Percentiles rank a stretch among this genome's conserved stretches.
Conservation (phyloP, 2,329 filamentous ascomycete genomes). For the Remersonia thermophila region DNA sequence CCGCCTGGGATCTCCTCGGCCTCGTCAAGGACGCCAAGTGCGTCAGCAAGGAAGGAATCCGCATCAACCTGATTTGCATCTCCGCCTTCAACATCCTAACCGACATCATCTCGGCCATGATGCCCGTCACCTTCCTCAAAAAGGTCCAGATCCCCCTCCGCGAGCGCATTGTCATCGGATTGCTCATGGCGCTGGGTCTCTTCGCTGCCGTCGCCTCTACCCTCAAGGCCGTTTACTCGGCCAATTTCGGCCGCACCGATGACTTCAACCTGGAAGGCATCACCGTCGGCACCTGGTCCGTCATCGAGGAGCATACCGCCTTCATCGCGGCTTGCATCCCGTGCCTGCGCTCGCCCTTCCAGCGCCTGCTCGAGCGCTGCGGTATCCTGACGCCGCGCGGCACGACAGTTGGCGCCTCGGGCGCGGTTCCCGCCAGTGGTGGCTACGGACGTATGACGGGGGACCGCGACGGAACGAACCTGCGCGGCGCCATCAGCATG, state of each 20-base stretch:
- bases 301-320: constrained; percentile 9
- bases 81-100: constrained; percentile 5
- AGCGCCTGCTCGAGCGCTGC: constrained; percentile 1
- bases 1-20: constrained; percentile 8
- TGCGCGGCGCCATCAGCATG: no score
- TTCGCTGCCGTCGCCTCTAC: constrained; percentile 10
- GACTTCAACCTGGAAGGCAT: constrained; percentile 8
- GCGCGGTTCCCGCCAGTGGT: no score
- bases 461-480: no score
- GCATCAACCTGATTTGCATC: constrained; percentile 7
- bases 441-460: no score
- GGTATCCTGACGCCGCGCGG: no score
- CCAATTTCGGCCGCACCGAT: constrained; percentile 5
- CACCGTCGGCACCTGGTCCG: constrained; percentile 8
- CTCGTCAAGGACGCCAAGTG: constrained; percentile 5
- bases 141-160: constrained; percentile 7
- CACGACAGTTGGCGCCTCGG: no score
- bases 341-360: constrained; percentile 7
- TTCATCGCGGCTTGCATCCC: constrained; percentile 12
- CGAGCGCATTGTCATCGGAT: constrained; percentile 9
- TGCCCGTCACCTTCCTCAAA: constrained; percentile 9
- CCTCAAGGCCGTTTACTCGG: constrained; percentile 6
- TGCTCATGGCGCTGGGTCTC: constrained; percentile 11
- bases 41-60: constrained; percentile 6
- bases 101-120: constrained; percentile 9